Base-by-base conservation (phyloP, 106 monocot genomes). In the Allium sativum region DNA sequence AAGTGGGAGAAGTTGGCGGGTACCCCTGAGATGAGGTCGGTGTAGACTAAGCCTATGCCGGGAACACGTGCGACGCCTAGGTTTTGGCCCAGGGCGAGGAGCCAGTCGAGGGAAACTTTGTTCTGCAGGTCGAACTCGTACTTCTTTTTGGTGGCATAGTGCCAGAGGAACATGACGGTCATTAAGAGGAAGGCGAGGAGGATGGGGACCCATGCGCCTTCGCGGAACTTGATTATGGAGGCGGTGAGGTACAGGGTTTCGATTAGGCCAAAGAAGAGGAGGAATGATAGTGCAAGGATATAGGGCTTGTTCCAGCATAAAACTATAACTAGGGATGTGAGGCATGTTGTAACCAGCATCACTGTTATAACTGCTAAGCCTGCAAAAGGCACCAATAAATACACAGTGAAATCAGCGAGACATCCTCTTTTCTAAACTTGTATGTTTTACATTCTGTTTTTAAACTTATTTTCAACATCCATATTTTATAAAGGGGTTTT, bases 1-100 rank as follows among this genome's bases (percentile, higher is more conserved):
- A 86, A 86, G 46, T 72, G 86, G 45, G 86, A 86, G 73, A 86
- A 86, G 60, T 79, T 86, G 8, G 86, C 68, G 0, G 86, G 86
- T 4, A 86, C 64, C 9, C 86, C 81, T 12, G 78, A 72, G 62
- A 79, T 71, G 48, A 86, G 76, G 41, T 82, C 81, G 9, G 86
- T 82, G 76, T 79, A 82, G 7, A 86, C 82, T 10, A 86, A 72
- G 14, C 81, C 86, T 18, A 86, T 82, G 66, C 86, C 86, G 3
- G 81, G 82, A 22, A 86, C 86, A 11, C 86, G 78, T 3, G 70
- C 82, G 18, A 82, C 78, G 45, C 86, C 86, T 0, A 86, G 81
- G 44, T 61, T 78, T 46, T 81, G 69, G 0, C 78, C 81, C 1
- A 86, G 73, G 21, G 78, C 78, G 6, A 86, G 79, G 20, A 86